These are phyloP conservation scores for Cryomyces minteri DNA, from an alignment of 495 filamentous ascomycete genomes.

Conservation along the genomic window DNA sequence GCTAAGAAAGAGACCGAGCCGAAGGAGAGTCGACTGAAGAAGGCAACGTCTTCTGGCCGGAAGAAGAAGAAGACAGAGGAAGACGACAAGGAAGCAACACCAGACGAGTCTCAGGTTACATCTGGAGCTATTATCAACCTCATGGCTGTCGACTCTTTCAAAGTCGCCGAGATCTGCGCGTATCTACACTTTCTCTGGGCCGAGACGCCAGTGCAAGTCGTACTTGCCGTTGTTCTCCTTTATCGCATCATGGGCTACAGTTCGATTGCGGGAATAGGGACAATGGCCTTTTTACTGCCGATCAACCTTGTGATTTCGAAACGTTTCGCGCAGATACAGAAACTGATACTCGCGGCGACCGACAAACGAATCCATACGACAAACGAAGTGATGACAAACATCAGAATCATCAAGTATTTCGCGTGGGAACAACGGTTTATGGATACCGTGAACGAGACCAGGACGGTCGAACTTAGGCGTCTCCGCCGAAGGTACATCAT, in stretches of 20 bases:
- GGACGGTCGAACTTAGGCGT: slow-evolving; percentile 56
- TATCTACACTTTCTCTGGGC: slow-evolving; percentile 87
- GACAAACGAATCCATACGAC: slow-evolving; percentile 94
- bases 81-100: slow-evolving; percentile 21
- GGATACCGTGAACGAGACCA: slow-evolving; percentile 73
- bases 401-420: slow-evolving; percentile 98
- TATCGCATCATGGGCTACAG: slow-evolving; percentile 82
- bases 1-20: slow-evolving; percentile 25
- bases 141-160: slow-evolving; percentile 99
- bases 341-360: slow-evolving; percentile 80
- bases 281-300: slow-evolving; percentile 79
- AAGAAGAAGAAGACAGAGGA: slow-evolving; percentile 31
- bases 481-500: slow-evolving; percentile 71
- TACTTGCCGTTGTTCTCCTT: slow-evolving; percentile 56
- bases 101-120: slow-evolving; percentile 59
- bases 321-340: slow-evolving; percentile 68
- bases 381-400: slow-evolving; percentile 94
- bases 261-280: slow-evolving; percentile 81
- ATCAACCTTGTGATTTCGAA: slow-evolving; percentile 75
- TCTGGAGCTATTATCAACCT: slow-evolving; percentile 94
- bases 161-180: slow-evolving; percentile 80
- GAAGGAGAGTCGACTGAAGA: slow-evolving; percentile 30
- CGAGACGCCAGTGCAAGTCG: slow-evolving; percentile 64
- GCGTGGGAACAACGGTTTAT: slow-evolving; percentile 93
- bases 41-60: slow-evolving; percentile 33